Conservation (phyloP, 2,329 filamentous ascomycete genomes). For the Parastagonospora nodorum region DNA sequence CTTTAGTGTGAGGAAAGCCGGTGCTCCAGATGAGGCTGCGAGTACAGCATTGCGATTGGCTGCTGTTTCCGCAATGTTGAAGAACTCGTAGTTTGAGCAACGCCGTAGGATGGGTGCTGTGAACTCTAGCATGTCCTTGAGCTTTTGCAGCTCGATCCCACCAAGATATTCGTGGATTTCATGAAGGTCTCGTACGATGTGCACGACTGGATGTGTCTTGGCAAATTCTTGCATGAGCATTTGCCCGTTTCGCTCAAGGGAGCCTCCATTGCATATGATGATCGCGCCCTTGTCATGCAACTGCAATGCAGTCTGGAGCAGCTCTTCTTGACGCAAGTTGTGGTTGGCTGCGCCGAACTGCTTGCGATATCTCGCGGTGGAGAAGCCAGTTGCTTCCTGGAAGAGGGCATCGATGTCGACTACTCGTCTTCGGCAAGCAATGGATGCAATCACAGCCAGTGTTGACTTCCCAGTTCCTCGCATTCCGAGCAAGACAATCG, state of each 20-base stretch:
- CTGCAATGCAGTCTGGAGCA: conserved; percentile 65
- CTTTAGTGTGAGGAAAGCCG: conserved; percentile 70
- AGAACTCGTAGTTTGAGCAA: conserved; percentile 77
- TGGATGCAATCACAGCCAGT: conserved; percentile 74
- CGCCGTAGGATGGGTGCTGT: conserved; percentile 64
- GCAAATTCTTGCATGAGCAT: conserved; percentile 65
- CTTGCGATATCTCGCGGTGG: conserved; percentile 67
- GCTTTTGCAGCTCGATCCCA: conserved; percentile 59
- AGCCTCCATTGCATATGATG: conserved; percentile 72
- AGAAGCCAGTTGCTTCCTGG: conserved; percentile 65
- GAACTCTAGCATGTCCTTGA: conserved; percentile 63
- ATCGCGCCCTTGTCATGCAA: conserved; percentile 66
- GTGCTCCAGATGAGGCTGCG: conserved; percentile 43
- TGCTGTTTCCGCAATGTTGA: conserved; percentile 68
- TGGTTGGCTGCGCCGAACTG: conserved; percentile 66
- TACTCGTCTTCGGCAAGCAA: conserved; percentile 69
- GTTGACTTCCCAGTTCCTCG: conserved; percentile 78
- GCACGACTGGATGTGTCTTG: conserved; percentile 70
- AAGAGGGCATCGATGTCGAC: conserved; percentile 73
- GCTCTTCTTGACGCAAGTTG: conserved; percentile 65
- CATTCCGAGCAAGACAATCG: conserved; percentile 74
- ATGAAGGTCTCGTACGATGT: conserved; percentile 68
- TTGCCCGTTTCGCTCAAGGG: conserved; percentile 69
- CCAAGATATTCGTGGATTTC: conserved; percentile 68
- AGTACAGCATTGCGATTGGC: conserved; percentile 17